These are phyloP conservation scores for Paramecium octaurelia DNA, from an alignment of 73 alveolate genomes.

Conservation along the genomic window DNA sequence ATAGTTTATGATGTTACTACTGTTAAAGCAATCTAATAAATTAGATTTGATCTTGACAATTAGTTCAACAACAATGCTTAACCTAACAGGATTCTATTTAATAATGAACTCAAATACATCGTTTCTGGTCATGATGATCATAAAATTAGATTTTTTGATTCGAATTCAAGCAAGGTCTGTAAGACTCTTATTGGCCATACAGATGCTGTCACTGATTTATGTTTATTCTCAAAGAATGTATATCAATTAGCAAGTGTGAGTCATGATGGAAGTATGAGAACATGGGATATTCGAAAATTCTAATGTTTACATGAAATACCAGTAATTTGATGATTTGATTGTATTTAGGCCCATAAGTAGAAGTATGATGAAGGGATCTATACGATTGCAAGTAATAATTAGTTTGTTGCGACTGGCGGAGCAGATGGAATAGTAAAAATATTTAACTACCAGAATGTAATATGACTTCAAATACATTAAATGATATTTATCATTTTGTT, in stretches of 20 bases:
- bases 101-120: conserved; percentile 44
- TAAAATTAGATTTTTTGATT: conserved; percentile 63
- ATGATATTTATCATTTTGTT: conserved; percentile 3
- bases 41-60: conserved; percentile 45
- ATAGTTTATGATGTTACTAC: conserved; percentile 38
- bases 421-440: conserved; percentile 64
- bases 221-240: conserved; percentile 57
- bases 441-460: conserved; percentile 2
- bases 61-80: background rate
- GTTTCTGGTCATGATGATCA: conserved; percentile 74
- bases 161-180: conserved; percentile 54
- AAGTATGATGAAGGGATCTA: conserved; percentile 56
- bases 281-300: conserved; percentile 74
- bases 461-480: background rate
- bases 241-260: conserved; percentile 62
- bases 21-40: conserved; percentile 24
- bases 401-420: conserved; percentile 47
- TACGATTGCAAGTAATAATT: background rate
- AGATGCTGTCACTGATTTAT: conserved; percentile 74
- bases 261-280: conserved; percentile 74
- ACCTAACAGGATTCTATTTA: conserved; percentile 36
- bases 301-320: conserved; percentile 66
- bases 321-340: background rate
- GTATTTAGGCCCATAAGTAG: conserved; percentile 47
- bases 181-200: conserved; percentile 64